A percentile compares a stretch with the other conserved stretches of the same genome.
These are phyloP conservation scores for Bacterosira constricta DNA, from an alignment of 108 stramenopile genomes.

Conservation along the genomic window DNA sequence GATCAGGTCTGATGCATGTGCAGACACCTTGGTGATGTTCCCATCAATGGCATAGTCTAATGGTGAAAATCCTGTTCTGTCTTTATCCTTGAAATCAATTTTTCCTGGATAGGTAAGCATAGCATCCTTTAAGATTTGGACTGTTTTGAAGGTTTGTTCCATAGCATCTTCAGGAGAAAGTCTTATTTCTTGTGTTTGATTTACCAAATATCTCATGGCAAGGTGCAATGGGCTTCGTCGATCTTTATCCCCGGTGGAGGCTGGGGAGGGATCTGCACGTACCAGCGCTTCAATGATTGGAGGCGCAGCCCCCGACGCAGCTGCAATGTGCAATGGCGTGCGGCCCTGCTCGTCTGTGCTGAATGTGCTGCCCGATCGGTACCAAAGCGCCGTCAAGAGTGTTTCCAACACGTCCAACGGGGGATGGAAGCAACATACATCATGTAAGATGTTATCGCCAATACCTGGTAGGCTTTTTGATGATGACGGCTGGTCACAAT, in stretches of 20 bases:
- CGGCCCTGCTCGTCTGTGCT: slow-evolving; percentile 16
- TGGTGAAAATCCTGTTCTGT: slow-evolving; percentile 28
- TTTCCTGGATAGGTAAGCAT: slow-evolving; percentile 41
- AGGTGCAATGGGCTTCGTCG: slow-evolving; percentile 36
- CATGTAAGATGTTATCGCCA: slow-evolving; percentile 41
- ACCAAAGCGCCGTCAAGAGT: slow-evolving; percentile 14
- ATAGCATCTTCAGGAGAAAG: slow-evolving; percentile 3
- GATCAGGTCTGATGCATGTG: too few species aligned
- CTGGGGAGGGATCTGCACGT: slow-evolving; percentile 28
- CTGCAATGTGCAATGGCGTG: slow-evolving; percentile 49
- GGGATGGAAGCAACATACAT: slow-evolving; percentile 30
- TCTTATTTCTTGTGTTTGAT: background rate
- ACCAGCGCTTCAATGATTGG: slow-evolving; percentile 31
- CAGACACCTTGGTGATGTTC: background rate
- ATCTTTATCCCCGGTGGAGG: slow-evolving; percentile 28
- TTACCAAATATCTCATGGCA: slow-evolving; percentile 10
- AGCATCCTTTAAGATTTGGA: slow-evolving; percentile 28
- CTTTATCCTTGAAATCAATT: slow-evolving; percentile 45
- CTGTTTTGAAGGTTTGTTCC: background rate
- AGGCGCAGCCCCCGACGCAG: slow-evolving; percentile 22
- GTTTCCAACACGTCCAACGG: slow-evolving; percentile 38
- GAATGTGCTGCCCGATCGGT: slow-evolving; percentile 18
- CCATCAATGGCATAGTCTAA: slow-evolving; percentile 45
- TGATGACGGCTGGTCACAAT: too few species aligned
- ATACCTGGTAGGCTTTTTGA: background rate